Conservation (phyloP, 2,329 filamentous ascomycete species). For the Aquanectria penicillioides region DNA sequence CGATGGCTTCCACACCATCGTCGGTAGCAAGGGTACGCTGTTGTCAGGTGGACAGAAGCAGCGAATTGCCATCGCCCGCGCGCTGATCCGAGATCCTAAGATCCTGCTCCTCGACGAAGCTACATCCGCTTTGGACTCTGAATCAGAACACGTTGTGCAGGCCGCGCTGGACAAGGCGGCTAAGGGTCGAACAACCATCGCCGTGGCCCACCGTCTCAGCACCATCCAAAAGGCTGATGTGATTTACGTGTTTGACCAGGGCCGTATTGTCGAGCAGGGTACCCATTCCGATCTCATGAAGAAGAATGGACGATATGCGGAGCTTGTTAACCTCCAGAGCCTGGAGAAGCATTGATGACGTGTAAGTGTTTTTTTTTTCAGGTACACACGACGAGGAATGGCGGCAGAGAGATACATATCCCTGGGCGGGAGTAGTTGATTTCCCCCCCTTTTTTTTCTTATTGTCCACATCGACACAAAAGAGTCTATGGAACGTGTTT, state of each 20-base stretch:
- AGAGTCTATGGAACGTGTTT: not conserved
- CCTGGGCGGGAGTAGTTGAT: not conserved
- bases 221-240: conserved; percentile 95
- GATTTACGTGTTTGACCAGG: conserved; percentile 97
- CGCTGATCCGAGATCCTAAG: conserved; percentile 89
- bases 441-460: conserved; percentile 6
- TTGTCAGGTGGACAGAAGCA: conserved; percentile 94
- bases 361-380: not conserved
- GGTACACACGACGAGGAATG: no score
- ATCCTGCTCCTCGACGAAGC: conserved; percentile 87
- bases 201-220: conserved; percentile 89
- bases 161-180: conserved; percentile 83
- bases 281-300: conserved; percentile 79
- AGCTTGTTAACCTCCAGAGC: conserved; percentile 83
- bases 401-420: not conserved
- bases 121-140: conserved; percentile 79
- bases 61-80: conserved; percentile 91
- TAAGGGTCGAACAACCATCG: conserved; percentile 88
- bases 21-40: conserved; percentile 87
- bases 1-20: conserved; percentile 85
- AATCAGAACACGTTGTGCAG: conserved; percentile 83
- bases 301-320: conserved; percentile 77
- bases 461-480: not conserved
- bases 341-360: conserved; percentile 66
- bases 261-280: conserved; percentile 84